Conservation (phyloP, 176 grass and related monocot species). For the Cenchrus purpureus region DNA sequence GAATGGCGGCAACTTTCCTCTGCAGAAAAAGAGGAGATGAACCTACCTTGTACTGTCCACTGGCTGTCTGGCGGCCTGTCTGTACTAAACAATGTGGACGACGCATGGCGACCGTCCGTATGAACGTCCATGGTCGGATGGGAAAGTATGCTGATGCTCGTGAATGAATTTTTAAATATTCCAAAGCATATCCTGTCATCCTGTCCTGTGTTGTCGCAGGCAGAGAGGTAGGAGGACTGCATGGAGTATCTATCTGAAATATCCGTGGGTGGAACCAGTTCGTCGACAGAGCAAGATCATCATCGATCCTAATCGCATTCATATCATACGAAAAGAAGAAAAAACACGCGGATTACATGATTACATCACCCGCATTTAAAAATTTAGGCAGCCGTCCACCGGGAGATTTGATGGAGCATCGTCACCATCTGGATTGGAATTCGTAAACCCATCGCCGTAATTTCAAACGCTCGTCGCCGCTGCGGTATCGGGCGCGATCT, state of each 20-base stretch:
- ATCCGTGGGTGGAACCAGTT: neutral
- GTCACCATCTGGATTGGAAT: neutral
- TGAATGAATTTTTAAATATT: neutral
- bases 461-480: neutral
- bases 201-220: conserved; percentile 13
- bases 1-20: neutral
- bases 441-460: neutral
- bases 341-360: neutral
- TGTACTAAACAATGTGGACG: neutral
- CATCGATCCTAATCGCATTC: neutral
- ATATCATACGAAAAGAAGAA: neutral
- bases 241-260: neutral
- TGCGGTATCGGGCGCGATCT: neutral
- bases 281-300: neutral
- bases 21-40: neutral
- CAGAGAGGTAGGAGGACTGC: neutral
- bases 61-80: conserved; percentile 1
- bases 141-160: neutral
- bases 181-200: conserved; percentile 1
- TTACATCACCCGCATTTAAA: neutral
- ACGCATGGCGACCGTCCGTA: neutral
- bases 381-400: neutral
- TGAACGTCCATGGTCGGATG: conserved; percentile 8
- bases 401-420: neutral
- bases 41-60: neutral